Evolutionary conservation across 2,329 filamentous ascomycete species (phyloP).

Genomic region (Ramichloridium luteum): DNA sequence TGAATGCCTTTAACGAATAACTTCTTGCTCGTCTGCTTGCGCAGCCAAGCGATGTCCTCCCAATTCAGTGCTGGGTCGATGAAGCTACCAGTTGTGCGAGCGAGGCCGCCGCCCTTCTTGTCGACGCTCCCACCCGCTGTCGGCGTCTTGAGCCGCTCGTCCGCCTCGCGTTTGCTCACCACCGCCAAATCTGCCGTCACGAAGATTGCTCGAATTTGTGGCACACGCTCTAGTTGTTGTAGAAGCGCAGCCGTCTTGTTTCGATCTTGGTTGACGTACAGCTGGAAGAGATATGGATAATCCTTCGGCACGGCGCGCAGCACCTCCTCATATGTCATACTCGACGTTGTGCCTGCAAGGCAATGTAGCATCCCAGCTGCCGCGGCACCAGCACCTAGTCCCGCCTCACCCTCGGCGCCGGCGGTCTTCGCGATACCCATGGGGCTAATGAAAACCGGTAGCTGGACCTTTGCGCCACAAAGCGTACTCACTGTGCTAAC

Average conservation of each 20-base stretch:
- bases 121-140: too few species aligned
- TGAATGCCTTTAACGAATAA: conserved; percentile 36
- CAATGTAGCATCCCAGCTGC: conserved; percentile 23
- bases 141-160: conserved; percentile 34
- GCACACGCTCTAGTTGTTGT: conserved; percentile 32
- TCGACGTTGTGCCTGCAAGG: conserved; percentile 21
- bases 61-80: conserved; percentile 44
- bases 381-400: conserved; percentile 22
- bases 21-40: conserved; percentile 39
- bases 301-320: conserved; percentile 16
- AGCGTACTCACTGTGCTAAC: conserved; percentile 26
- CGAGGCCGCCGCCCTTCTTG: conserved; percentile 42
- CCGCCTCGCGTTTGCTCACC: conserved; percentile 42
- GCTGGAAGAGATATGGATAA: conserved; percentile 43
- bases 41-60: conserved; percentile 36
- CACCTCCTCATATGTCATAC: conserved; percentile 22
- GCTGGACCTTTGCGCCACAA: conserved; percentile 21
- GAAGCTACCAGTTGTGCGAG: conserved; percentile 43
- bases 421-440: conserved; percentile 23
- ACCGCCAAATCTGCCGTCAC: conserved; percentile 49
- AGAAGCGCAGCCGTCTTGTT: conserved; percentile 41
- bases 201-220: conserved; percentile 42
- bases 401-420: conserved; percentile 22
- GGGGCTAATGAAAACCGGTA: conserved; percentile 28
- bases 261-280: conserved; percentile 49